Evolutionary conservation across 768 basidiomycete genomes (phyloP), one percentile per base, ranked within the genome.

Genomic region (Baorangia bicolor): DNA sequence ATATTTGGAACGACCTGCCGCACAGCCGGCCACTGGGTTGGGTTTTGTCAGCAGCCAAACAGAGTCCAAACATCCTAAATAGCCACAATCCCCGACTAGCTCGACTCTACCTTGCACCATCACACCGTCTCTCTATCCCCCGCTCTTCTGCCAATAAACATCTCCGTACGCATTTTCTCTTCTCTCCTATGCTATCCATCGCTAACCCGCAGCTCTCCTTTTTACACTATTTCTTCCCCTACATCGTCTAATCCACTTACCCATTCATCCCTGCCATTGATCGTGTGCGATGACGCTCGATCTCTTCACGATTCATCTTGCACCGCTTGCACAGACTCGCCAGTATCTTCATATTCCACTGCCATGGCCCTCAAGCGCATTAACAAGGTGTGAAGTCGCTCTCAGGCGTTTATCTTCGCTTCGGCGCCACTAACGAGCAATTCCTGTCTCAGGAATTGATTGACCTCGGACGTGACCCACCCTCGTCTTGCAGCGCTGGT

Each of bases 391-490:
- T 40, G 74, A 54, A 46, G 51, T 9, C 25, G 40, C 51, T 43
- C 18, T 16, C 0, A 2, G 4, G 16, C 23, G 8, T 12, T 13
- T 49, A 27, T 53, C 41, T 12, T 28, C 8, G 13, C 46, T 4
- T 10, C 8, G 53, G 59, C 61, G 62, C 60, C 60, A 31, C 50
- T 66, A 9, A 60, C 57, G 6, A 42, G 38, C 30, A 33, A 20
- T 8, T 21, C 14, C 27, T 4, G 5, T 27, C 70, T 44, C 68
- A 99, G 97, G 97, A 99, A 87, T 85, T 98, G 82, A 82, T 92
- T 74, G 97, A 99, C 81, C 95, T 99, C 75, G 95, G 95, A 51
- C 94, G 95, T 71, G 97, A 99, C 81, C 97, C 97, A 74, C 97
- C 97, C 64, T 94, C 95, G 51, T 98, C 97, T 54, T 99, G 97